These are phyloP conservation scores for Aspergillus pseudoterreus DNA, from an alignment of 2,329 filamentous ascomycete species.

Conservation along the genomic window DNA sequence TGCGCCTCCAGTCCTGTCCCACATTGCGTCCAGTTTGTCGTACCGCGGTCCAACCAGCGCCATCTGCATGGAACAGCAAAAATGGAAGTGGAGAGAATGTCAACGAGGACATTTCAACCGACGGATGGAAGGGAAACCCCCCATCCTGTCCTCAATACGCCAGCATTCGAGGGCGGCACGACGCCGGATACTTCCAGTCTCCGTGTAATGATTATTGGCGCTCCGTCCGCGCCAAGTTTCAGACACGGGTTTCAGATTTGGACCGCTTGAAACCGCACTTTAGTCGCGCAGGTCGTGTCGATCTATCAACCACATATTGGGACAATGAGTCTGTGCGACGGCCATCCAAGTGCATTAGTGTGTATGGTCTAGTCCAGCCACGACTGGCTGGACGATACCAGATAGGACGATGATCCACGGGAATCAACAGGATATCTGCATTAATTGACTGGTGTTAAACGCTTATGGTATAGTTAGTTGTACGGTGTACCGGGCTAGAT, in stretches of 20 bases:
- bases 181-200: constrained; percentile 1
- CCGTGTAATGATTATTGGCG: constrained; percentile 14
- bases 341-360: background rate
- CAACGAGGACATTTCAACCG: background rate
- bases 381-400: background rate
- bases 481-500: background rate
- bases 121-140: background rate
- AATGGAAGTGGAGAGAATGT: background rate
- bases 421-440: no score
- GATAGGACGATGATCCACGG: no score
- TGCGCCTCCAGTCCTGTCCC: background rate
- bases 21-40: background rate
- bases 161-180: constrained; percentile 2
- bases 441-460: background rate
- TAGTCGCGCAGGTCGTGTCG: constrained; percentile 3
- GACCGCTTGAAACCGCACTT: constrained; percentile 5
- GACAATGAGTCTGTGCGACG: constrained; percentile 9
- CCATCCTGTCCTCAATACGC: background rate
- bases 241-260: constrained; percentile 15
- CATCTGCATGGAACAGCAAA: background rate
- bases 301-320: constrained; percentile 4
- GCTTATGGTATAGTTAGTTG: background rate
- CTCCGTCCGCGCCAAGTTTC: constrained; percentile 11
- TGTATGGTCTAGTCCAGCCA: background rate
- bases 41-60: background rate